These are phyloP conservation scores for Aureobasidium sp. DNA, from an alignment of 2,329 filamentous ascomycete species.

Conservation along the genomic window DNA sequence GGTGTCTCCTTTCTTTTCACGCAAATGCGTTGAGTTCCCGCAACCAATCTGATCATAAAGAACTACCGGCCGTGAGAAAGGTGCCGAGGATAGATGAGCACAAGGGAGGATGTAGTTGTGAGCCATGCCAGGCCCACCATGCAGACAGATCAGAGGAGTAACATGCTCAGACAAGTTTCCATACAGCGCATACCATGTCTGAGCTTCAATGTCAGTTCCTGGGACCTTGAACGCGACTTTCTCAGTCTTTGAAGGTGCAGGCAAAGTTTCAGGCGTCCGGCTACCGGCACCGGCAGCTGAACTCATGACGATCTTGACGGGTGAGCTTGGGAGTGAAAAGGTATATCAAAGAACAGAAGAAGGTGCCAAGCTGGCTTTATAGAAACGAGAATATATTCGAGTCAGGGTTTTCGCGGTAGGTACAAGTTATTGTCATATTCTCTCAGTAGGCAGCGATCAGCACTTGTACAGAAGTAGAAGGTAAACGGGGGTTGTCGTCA, in stretches of 20 bases:
- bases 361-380: constrained; percentile 1
- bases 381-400: neutral
- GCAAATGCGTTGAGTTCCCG: constrained; percentile 41
- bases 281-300: constrained; percentile 4
- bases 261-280: constrained; percentile 18
- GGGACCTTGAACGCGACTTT: constrained; percentile 26
- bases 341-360: neutral
- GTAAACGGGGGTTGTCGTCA: constrained; percentile 7
- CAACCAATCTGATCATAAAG: constrained; percentile 49
- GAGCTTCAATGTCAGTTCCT: constrained; percentile 25
- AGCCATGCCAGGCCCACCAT: constrained; percentile 40
- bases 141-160: constrained; percentile 30
- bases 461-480: constrained; percentile 11
- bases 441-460: constrained; percentile 1
- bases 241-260: constrained; percentile 19
- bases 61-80: constrained; percentile 36
- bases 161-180: constrained; percentile 24
- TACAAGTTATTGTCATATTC: neutral
- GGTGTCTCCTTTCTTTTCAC: constrained; percentile 35
- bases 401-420: neutral
- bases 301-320: constrained; percentile 5
- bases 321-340: neutral
- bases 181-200: constrained; percentile 33
- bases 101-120: constrained; percentile 30
- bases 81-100: constrained; percentile 25